Percentiles rank a stretch among this genome's conserved stretches.
These are phyloP conservation scores for Polytolypa hystricis DNA, from an alignment of 2,329 filamentous ascomycete species.

Conservation along the genomic window DNA sequence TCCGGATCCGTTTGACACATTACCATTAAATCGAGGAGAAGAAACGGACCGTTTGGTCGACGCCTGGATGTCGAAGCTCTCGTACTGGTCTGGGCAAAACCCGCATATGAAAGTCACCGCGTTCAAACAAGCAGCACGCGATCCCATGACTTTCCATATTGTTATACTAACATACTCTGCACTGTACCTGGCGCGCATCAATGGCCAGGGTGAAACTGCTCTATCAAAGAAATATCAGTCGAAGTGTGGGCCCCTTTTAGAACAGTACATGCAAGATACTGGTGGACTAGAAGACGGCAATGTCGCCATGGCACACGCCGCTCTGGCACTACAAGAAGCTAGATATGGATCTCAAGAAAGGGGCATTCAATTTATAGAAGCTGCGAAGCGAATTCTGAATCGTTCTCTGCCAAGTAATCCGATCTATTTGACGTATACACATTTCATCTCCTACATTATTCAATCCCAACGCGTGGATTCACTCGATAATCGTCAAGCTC, in stretches of 20 bases:
- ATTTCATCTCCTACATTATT: conserved; percentile 25
- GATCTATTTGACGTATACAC: conserved; percentile 21
- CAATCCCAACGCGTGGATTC: conserved; percentile 12
- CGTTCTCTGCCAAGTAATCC: conserved; percentile 17
- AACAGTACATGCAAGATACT: conserved; percentile 16
- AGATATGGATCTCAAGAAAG: conserved; percentile 24
- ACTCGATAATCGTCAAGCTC: conserved; percentile 14
- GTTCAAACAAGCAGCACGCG: conserved; percentile 24
- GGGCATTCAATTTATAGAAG: conserved; percentile 19
- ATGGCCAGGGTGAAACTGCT: conserved; percentile 14
- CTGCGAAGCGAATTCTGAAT: conserved; percentile 23
- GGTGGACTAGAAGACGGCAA: conserved; percentile 18
- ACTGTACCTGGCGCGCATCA: conserved; percentile 24
- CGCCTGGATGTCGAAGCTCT: conserved; percentile 26
- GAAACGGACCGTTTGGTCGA: conserved; percentile 25
- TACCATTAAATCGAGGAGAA: conserved; percentile 17
- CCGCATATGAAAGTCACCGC: conserved; percentile 25
- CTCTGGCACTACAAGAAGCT: conserved; percentile 29
- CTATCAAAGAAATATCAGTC: conserved; percentile 21
- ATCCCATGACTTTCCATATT: conserved; percentile 27
- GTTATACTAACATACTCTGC: conserved; percentile 28
- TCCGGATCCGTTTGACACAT: conserved; percentile 23
- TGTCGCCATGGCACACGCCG: conserved; percentile 24
- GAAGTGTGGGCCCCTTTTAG: conserved; percentile 19
- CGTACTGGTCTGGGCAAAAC: conserved; percentile 34